Evolutionary conservation across 805 yeast genomes (phyloP).

Genomic region (Nakazawaea pomicola): DNA sequence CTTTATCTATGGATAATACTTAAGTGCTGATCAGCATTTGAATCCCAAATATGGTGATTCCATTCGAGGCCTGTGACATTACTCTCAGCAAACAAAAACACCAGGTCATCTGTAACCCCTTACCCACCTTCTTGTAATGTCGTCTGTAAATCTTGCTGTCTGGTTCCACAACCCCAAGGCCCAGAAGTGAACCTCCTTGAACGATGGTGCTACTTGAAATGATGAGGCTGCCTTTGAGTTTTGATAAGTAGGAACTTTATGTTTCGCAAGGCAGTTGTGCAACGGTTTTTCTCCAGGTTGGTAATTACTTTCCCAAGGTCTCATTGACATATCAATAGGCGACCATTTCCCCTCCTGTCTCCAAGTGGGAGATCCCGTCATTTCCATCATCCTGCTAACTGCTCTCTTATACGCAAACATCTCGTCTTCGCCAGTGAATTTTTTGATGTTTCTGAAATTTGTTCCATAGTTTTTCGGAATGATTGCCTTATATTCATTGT

Average conservation of each 20-base stretch:
- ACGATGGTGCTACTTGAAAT: conserved; percentile 31
- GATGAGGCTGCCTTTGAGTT: conserved; percentile 7
- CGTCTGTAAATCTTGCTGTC: conserved; percentile 44
- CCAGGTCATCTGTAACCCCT: conserved; percentile 27
- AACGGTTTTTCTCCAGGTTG: no score
- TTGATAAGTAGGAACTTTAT: no score
- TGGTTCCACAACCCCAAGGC: conserved; percentile 62
- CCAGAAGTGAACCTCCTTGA: conserved; percentile 54
- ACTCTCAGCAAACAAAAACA: no score
- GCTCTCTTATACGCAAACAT: conserved; percentile 70
- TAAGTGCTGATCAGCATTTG: no score
- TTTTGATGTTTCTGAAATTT: conserved; percentile 42
- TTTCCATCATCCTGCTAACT: conserved; percentile 50
- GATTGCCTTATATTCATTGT: conserved; percentile 23
- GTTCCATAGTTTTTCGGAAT: conserved; percentile 16
- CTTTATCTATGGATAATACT: no score
- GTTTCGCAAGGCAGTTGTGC: no score
- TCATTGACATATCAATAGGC: conserved; percentile 43
- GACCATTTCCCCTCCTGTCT: conserved; percentile 46
- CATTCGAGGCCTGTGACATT: no score
- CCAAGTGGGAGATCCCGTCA: conserved; percentile 37
- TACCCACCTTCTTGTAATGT: conserved; percentile 54
- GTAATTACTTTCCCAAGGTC: conserved; percentile 50
- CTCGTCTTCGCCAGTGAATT: conserved; percentile 76
- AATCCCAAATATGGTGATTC: no score